Base-by-base conservation (phyloP, 2,329 filamentous ascomycete genomes). In the Biscogniauxia sp. region DNA sequence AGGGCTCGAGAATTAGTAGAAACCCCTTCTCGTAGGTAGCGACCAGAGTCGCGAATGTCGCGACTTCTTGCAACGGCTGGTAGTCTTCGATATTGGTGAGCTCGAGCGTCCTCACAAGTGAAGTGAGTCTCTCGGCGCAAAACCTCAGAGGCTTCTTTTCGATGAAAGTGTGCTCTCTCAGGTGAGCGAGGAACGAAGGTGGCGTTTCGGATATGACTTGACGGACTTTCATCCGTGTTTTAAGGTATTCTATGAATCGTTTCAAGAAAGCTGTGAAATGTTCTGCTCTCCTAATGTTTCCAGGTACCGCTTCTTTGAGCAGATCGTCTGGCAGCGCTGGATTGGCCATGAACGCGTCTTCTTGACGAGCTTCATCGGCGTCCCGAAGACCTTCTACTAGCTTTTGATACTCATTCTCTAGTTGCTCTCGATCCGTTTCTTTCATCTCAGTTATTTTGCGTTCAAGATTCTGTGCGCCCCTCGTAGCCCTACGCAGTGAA, bases 41-140 rank as follows among this genome's bases (percentile, higher is more conserved):
- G 20, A 96, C 92, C 0, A 99, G 83, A 0, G 95, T 99, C 9
- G 95, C 95, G 76, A 99, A 99, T 0, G 93, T 97, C 20, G 96
- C 96, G 7, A 99, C 94, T 78, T 99, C 94, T 79, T 99, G 95
- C 0, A 99, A 82, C 5, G 95, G 91, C 69, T 97, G 93, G 73
- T 96, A 99, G 74, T 99, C 96, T 78, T 99, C 95, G 62, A 99
- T 97, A 69, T 96, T 98, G 32, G 94, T 96, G 60, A 99, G 87
- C 75, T 99, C 95, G 17, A 99, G 84, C 0, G 95, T 99, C 60
- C 96, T 86, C 19, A 99, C 94, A 6, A 99, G 86, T 0, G 94
- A 99, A 0, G 95, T 97, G 13, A 99, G 79, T 49, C 95, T 88
- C 76, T 99, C 96, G 0, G 95, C 93, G 72, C 96, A 99, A 75